Base-by-base conservation (phyloP, 2,329 filamentous ascomycete genomes). In the Arthrobotrys musiformis region DNA sequence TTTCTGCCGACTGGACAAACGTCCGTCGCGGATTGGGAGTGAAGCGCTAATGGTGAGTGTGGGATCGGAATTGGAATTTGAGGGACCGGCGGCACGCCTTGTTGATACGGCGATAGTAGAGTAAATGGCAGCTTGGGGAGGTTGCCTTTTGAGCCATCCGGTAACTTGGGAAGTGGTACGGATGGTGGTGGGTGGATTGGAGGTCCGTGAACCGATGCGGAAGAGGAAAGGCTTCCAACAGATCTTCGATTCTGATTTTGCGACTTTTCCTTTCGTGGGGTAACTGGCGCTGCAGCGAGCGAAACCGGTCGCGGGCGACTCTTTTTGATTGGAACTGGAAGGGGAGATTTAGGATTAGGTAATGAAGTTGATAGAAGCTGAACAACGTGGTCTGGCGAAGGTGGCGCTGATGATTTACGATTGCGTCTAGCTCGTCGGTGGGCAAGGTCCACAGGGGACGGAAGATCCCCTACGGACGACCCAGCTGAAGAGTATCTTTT, bases 141-240 rank as follows among this genome's bases (percentile, higher is more conserved):
- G 61, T 70, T 77, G 40, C 73, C 73, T 46, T 22, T 24, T 11
- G 73, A 61, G 9, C 73, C 73, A 35, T 77, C 73, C 15, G 74
- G 74, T 13, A 73, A 28, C 37, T 52, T 73, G 35, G 74, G 74
- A 4, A 78, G 35, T 30, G 74, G 74, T 2, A 35, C 74, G 24
- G 74, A 78, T 56, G 74, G 74, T 13, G 74, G 74, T 42, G 74
- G 74, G 33, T 78, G 74, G 13, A 73, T n/a, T 42, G 74, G 74
- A 58, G 74, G 74, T 58, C 74, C 74, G 62, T 78, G 74, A 56
- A 54, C 60, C n/a, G 68, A 72, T 50, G 74, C 62, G 58, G 74
- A 58, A 35, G 74, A 78, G 17, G 74, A 73, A 26, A 73, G 54
- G 44, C 64, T 73, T 19, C 74, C 74, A 46, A 73, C 48, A n/a